Conservation (phyloP, 1,284 basidiomycete genomes). For the Ganoderma lingzhi region DNA sequence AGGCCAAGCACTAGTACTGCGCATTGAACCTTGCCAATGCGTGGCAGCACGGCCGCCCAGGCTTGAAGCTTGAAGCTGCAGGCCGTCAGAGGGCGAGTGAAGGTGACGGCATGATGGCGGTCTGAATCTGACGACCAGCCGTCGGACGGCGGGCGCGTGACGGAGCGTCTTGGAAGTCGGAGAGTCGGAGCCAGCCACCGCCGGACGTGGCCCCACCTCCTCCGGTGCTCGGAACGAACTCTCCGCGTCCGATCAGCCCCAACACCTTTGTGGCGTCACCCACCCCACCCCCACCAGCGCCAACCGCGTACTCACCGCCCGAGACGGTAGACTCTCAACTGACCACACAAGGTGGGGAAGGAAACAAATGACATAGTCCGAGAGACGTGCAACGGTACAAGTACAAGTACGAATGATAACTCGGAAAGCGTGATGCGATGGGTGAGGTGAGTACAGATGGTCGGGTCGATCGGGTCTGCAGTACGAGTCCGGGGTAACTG, state of each 20-base stretch:
- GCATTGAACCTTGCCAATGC: background rate
- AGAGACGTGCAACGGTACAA: slow-evolving; percentile 1
- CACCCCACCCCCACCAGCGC: no score
- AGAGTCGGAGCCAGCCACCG: background rate
- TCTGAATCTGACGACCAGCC: background rate
- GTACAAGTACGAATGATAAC: background rate
- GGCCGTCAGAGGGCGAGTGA: background rate
- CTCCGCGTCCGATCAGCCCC: background rate
- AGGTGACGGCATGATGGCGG: background rate
- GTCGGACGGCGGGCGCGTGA: no score
- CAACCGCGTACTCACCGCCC: no score
- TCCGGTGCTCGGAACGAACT: background rate
- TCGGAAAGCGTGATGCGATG: background rate
- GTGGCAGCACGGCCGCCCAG: background rate
- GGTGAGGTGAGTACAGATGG: slow-evolving; percentile 1
- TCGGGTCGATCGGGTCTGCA: background rate
- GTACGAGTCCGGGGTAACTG: background rate
- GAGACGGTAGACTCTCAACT: background rate
- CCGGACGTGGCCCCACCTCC: background rate
- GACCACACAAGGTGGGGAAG: no score
- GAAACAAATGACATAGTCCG: background rate
- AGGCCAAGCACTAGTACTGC: background rate
- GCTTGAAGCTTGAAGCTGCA: no score
- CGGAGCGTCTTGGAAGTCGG: background rate
- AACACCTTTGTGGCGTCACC: no score